A percentile compares a stretch with the other conserved stretches of the same genome.
phyloP scores from a whole-genome alignment of 768 basidiomycete species.

The Gyrodon lividus region DNA sequence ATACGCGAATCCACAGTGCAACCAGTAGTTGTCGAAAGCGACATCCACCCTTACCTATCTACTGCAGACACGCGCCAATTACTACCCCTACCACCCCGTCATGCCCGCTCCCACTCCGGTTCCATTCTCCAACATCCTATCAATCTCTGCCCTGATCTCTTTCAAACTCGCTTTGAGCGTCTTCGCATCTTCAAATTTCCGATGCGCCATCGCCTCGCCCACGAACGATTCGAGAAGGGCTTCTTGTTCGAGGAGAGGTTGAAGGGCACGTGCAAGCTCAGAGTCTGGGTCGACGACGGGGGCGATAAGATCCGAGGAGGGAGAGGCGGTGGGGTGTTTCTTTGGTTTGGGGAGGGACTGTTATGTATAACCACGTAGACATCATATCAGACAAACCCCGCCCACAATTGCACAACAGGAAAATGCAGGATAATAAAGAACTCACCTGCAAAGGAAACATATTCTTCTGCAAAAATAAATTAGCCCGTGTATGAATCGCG shows the following conservation, averaged over 20 bases:
- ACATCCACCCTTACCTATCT: no score
- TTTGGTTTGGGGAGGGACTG: constrained; percentile 52
- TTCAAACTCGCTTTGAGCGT: constrained; percentile 74
- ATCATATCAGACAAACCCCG: not conserved
- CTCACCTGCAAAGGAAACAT: constrained; percentile 59
- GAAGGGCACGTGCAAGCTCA: constrained; percentile 66
- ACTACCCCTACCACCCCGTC: no score
- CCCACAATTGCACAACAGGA: no score
- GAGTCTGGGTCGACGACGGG: constrained; percentile 62
- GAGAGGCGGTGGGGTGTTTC: constrained; percentile 18
- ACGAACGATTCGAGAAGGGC: constrained; percentile 87
- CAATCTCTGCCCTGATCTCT: constrained; percentile 86
- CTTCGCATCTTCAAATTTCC: constrained; percentile 96
- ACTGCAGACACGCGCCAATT: no score
- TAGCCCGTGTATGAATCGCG: constrained; percentile 76
- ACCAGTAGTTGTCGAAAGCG: no score
- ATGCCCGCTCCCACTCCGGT: constrained; percentile 1
- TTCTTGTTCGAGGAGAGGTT: constrained; percentile 93
- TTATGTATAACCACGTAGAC: not conserved
- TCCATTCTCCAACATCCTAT: constrained; percentile 51
- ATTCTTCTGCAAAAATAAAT: constrained; percentile 81
- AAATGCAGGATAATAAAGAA: not conserved
- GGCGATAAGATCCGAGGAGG: constrained; percentile 13
- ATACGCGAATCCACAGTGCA: no score
- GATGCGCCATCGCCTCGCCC: constrained; percentile 81